Evolutionary conservation across 1,139 yeast species (phyloP).

Genomic region (Pichiaceae sp.): DNA sequence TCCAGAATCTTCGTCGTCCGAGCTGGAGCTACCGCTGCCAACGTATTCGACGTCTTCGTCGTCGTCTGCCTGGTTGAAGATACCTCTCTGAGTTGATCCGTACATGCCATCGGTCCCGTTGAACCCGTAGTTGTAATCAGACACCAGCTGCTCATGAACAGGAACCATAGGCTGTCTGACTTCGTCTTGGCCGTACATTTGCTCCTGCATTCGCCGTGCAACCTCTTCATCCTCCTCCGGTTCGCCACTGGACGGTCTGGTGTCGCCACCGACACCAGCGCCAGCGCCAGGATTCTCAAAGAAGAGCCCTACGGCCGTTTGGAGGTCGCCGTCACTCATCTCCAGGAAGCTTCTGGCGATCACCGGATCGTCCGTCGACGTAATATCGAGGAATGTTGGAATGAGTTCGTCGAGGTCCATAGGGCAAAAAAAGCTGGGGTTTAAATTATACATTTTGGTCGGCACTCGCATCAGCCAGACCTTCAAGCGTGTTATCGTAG

Average conservation of each 20-base stretch:
- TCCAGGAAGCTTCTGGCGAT: slow-evolving; percentile 74
- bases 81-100: slow-evolving; percentile 33
- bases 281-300: slow-evolving; percentile 57
- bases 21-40: slow-evolving; percentile 17
- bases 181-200: slow-evolving; percentile 47
- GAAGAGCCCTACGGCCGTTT: slow-evolving; percentile 76
- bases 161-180: slow-evolving; percentile 78
- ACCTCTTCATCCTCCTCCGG: slow-evolving; percentile 40
- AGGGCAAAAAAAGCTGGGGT: neutral
- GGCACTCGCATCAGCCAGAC: slow-evolving; percentile 1
- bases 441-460: neutral
- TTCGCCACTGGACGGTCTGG: neutral
- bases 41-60: slow-evolving; percentile 16
- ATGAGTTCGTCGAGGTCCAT: slow-evolving; percentile 35
- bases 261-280: slow-evolving; percentile 4
- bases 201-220: slow-evolving; percentile 59
- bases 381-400: slow-evolving; percentile 75
- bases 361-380: slow-evolving; percentile 62
- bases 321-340: slow-evolving; percentile 71
- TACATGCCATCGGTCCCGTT: slow-evolving; percentile 25
- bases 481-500: neutral
- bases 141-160: slow-evolving; percentile 62
- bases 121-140: slow-evolving; percentile 4
- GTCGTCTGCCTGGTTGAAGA: slow-evolving; percentile 41
- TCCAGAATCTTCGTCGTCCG: slow-evolving; percentile 20